Percentiles rank a stretch among this genome's conserved stretches.
phyloP scores from a whole-genome alignment of 495 filamentous ascomycete genomes.

The Xylona heveae region DNA sequence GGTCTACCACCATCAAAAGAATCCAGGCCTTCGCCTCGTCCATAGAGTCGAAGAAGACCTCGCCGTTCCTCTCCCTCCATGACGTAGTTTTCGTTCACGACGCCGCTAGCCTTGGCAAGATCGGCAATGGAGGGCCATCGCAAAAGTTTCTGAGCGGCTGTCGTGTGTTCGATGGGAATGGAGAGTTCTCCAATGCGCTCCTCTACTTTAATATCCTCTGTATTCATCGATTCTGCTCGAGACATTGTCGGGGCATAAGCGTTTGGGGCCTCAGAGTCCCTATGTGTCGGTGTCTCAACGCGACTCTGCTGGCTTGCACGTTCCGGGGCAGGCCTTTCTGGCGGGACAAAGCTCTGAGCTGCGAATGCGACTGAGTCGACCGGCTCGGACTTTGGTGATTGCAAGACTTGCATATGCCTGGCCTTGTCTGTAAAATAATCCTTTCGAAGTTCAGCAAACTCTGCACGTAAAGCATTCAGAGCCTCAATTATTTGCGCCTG shows the following conservation, averaged over 20 bases:
- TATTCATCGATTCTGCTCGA: neutral
- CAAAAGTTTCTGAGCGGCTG: slow-evolving; percentile 57
- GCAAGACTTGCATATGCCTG: neutral
- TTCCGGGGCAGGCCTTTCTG: too few species aligned
- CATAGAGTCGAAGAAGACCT: slow-evolving; percentile 55
- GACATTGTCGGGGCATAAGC: slow-evolving; percentile 1
- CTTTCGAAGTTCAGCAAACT: neutral
- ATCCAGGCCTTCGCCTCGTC: slow-evolving; percentile 53
- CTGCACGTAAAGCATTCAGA: neutral
- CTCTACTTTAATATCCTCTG: slow-evolving; percentile 7
- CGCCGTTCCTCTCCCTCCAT: slow-evolving; percentile 57
- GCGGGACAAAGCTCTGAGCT: too few species aligned
- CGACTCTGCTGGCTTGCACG: too few species aligned
- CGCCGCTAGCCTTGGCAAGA: slow-evolving; percentile 38
- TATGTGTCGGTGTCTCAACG: neutral
- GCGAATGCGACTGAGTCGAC: too few species aligned
- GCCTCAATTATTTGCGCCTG: too few species aligned
- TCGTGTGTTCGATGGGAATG: slow-evolving; percentile 62
- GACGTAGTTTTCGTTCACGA: slow-evolving; percentile 42
- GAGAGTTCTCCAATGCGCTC: slow-evolving; percentile 25
- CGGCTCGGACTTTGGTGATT: too few species aligned
- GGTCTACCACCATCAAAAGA: slow-evolving; percentile 10
- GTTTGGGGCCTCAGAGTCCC: neutral
- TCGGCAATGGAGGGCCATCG: slow-evolving; percentile 42
- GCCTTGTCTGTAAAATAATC: slow-evolving; percentile 6